Conservation (phyloP, 352 stramenopile genomes). For the Chrysophaeum taylorii region DNA sequence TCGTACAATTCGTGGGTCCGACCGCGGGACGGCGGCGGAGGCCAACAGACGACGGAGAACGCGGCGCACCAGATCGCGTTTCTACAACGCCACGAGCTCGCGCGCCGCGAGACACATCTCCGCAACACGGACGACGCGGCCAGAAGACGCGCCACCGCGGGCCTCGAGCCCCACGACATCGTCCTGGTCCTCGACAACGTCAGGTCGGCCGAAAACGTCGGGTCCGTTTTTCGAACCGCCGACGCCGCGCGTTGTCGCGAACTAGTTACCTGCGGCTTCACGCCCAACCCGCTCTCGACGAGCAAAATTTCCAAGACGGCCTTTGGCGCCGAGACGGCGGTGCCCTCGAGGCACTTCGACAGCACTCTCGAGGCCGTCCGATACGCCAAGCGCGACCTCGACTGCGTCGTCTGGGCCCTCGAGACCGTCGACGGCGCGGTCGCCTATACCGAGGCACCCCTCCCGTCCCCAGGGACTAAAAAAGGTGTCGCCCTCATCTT, state of each 20-base stretch:
- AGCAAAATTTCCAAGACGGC: slow-evolving; percentile 47
- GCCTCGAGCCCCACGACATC: slow-evolving; percentile 12
- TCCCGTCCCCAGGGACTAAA: neutral
- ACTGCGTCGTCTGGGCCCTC: slow-evolving; percentile 42
- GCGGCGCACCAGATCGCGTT: slow-evolving; percentile 13
- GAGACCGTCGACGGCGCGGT: slow-evolving; percentile 48
- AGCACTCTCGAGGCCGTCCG: slow-evolving; percentile 39
- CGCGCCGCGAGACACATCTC: neutral
- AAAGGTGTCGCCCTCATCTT: slow-evolving; percentile 42
- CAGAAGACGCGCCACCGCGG: neutral
- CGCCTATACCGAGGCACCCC: slow-evolving; percentile 34
- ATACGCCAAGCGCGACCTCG: neutral
- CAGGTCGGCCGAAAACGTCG: slow-evolving; percentile 51
- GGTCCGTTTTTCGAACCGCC: slow-evolving; percentile 48
- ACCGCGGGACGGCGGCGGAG: neutral
- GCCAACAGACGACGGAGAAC: neutral
- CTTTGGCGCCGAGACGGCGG: slow-evolving; percentile 42
- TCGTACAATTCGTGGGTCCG: neutral
- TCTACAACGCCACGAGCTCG: slow-evolving; percentile 2
- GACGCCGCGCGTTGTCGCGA: slow-evolving; percentile 41
- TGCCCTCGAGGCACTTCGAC: slow-evolving; percentile 42
- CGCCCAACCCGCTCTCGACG: slow-evolving; percentile 46
- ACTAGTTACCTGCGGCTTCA: slow-evolving; percentile 46
- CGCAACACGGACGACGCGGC: slow-evolving; percentile 8
- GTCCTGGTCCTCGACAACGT: slow-evolving; percentile 55